These are phyloP conservation scores for Paramarasmius palmivorus DNA, from an alignment of 1,284 basidiomycete genomes.

Conservation along the genomic window DNA sequence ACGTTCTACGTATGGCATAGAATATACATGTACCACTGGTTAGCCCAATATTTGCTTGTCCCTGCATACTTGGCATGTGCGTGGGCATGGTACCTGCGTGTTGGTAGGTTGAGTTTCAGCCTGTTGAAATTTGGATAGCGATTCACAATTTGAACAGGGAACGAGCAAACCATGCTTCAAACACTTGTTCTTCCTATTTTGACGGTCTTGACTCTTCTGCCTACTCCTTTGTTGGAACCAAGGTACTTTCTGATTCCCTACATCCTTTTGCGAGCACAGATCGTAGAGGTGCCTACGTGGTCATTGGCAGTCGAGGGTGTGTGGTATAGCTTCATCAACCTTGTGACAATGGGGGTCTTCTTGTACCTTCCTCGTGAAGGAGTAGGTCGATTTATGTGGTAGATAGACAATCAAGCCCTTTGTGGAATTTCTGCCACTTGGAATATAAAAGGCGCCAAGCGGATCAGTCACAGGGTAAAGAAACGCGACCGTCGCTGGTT, in stretches of 20 bases:
- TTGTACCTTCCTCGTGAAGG: slow-evolving; percentile 71
- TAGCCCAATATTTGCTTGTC: slow-evolving; percentile 73
- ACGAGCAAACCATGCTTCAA: slow-evolving; percentile 75
- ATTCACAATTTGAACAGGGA: slow-evolving; percentile 43
- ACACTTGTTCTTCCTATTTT: slow-evolving; percentile 69
- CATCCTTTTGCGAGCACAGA: slow-evolving; percentile 76
- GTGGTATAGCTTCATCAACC: slow-evolving; percentile 74
- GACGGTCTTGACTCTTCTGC: slow-evolving; percentile 73
- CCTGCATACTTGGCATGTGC: slow-evolving; percentile 78
- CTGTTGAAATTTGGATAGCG: slow-evolving; percentile 13
- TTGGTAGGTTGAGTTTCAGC: slow-evolving; percentile 54
- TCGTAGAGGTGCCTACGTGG: slow-evolving; percentile 53
- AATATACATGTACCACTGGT: slow-evolving; percentile 71
- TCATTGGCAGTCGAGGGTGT: slow-evolving; percentile 61
- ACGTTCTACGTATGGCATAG: slow-evolving; percentile 93
- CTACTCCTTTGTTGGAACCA: slow-evolving; percentile 89
- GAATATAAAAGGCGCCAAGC: neutral
- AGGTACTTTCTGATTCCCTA: slow-evolving; percentile 93
- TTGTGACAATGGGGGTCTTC: slow-evolving; percentile 74
- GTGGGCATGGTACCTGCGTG: slow-evolving; percentile 83
- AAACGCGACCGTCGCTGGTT: neutral
- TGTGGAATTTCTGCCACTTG: neutral
- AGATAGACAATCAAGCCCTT: slow-evolving; percentile 29
- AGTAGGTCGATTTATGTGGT: slow-evolving; percentile 89
- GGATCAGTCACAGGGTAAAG: neutral